Evolutionary conservation across 1,139 yeast genomes (phyloP).

Genomic region (Pneumocystis murina): DNA sequence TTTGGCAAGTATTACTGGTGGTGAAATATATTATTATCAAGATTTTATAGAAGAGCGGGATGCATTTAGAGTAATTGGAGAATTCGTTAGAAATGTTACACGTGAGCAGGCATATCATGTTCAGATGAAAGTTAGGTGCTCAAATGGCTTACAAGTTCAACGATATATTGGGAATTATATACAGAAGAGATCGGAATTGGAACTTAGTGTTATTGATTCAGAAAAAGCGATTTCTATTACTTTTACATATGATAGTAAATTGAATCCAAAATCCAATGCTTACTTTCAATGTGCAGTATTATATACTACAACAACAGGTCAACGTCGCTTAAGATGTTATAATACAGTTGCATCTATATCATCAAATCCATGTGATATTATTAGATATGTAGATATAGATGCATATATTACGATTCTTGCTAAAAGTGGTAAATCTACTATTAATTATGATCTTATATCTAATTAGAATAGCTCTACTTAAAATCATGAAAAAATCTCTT

Average conservation of each 20-base stretch:
- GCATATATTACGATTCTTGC: slow-evolving; percentile 58
- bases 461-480: slow-evolving; percentile 35
- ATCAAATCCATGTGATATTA: slow-evolving; percentile 55
- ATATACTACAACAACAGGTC: slow-evolving; percentile 64
- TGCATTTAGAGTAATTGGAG: slow-evolving; percentile 48
- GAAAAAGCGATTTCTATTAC: slow-evolving; percentile 60
- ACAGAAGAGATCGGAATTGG: slow-evolving; percentile 39
- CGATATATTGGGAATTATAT: slow-evolving; percentile 52
- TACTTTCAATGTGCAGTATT: slow-evolving; percentile 85
- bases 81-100: slow-evolving; percentile 30
- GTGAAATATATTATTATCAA: slow-evolving; percentile 49
- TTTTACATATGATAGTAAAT: slow-evolving; percentile 61
- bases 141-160: slow-evolving; percentile 75
- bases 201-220: slow-evolving; percentile 48
- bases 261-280: slow-evolving; percentile 58
- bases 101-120: slow-evolving; percentile 57
- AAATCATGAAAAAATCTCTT: slow-evolving; percentile 42
- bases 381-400: slow-evolving; percentile 75
- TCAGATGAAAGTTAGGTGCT: slow-evolving; percentile 70
- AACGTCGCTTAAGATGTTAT: slow-evolving; percentile 68
- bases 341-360: slow-evolving; percentile 74
- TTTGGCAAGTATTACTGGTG: slow-evolving; percentile 59
- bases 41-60: slow-evolving; percentile 58
- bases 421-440: slow-evolving; percentile 27
- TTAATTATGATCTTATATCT: not conserved